These are phyloP conservation scores for Aristolochia contorta DNA, from an alignment of 164 flowering plant species.

Conservation along the genomic window DNA sequence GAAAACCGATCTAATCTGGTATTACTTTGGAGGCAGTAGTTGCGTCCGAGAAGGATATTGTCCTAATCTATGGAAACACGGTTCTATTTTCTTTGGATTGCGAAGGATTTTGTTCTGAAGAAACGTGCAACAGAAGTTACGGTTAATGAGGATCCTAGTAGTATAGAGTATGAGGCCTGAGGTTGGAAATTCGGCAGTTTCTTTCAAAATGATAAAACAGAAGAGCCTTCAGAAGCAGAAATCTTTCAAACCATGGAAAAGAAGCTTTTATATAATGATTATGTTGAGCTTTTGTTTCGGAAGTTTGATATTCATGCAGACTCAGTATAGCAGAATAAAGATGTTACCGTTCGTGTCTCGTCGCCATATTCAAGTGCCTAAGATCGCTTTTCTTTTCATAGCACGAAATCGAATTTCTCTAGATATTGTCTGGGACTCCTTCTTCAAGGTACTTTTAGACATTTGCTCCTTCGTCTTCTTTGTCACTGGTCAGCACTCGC, in stretches of 20 bases:
- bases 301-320: constrained; percentile 44
- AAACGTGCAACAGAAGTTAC: neutral
- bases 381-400: constrained; percentile 78
- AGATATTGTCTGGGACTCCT: constrained; percentile 79
- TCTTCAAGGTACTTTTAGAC: constrained; percentile 48
- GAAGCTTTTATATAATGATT: constrained; percentile 29
- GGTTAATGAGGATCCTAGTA: neutral
- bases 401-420: constrained; percentile 84
- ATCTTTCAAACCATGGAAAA: constrained; percentile 44
- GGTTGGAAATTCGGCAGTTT: too few species aligned
- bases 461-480: too few species aligned
- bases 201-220: constrained; percentile 24
- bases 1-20: too few species aligned
- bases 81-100: neutral
- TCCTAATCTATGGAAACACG: neutral
- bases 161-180: too few species aligned
- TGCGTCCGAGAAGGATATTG: too few species aligned
- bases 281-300: constrained; percentile 45
- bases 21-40: too few species aligned
- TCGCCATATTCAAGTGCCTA: constrained; percentile 34
- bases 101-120: neutral
- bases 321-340: constrained; percentile 32
- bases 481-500: too few species aligned
- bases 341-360: constrained; percentile 23
- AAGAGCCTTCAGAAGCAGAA: constrained; percentile 29